phyloP scores from a whole-genome alignment of 208 protist species.

The Crithidia expoeki region DNA sequence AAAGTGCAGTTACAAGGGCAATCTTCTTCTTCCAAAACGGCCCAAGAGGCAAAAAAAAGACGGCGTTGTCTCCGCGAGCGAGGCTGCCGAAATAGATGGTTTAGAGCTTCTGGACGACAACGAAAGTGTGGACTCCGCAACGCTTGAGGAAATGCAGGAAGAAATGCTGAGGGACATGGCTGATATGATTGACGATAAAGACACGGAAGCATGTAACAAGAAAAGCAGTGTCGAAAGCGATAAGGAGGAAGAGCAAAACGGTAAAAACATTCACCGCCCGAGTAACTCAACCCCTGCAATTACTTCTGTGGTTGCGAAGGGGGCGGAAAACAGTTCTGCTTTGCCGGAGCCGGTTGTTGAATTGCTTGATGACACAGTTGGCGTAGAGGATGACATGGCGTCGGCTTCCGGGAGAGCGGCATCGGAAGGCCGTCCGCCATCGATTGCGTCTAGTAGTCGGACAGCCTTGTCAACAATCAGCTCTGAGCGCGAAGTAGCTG shows the following conservation, averaged over 20 bases:
- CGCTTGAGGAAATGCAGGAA: constrained; percentile 36
- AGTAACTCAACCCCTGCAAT: background rate
- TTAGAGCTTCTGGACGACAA: constrained; percentile 32
- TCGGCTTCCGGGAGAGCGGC: constrained; percentile 10
- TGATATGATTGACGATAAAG: constrained; percentile 49
- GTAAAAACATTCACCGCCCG: background rate
- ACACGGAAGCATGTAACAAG: constrained; percentile 10
- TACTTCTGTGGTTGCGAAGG: background rate
- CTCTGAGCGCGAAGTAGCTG: constrained; percentile 76
- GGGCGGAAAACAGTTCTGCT: background rate
- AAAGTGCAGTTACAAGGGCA: constrained; percentile 83
- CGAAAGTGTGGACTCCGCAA: constrained; percentile 39
- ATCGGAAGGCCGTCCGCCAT: constrained; percentile 36
- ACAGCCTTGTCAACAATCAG: constrained; percentile 55
- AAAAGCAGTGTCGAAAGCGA: background rate
- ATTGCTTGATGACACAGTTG: background rate
- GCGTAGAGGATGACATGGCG: constrained; percentile 13
- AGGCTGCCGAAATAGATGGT: constrained; percentile 26
- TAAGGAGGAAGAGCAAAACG: background rate
- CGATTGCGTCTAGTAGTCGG: constrained; percentile 37
- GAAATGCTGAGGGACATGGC: constrained; percentile 38
- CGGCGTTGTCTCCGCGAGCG: constrained; percentile 5
- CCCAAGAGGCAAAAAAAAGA: constrained; percentile 32
- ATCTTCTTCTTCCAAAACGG: constrained; percentile 67
- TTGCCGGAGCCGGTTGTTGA: constrained; percentile 13